Base-by-base conservation (phyloP, 352 stramenopile genomes). In the Aphanomyces cochlioides region DNA sequence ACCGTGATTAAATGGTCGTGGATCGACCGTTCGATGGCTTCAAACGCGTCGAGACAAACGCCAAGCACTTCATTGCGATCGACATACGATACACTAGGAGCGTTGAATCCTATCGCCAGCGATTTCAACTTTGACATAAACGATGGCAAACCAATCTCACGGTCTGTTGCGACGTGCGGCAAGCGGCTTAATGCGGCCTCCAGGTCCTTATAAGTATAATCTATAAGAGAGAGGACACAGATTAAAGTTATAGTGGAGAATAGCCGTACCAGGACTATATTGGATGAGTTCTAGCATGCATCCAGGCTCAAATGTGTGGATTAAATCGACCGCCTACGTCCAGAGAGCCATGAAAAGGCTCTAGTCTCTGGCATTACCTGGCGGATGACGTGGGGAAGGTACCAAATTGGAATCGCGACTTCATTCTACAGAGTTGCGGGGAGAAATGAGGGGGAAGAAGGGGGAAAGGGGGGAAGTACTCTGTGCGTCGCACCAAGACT, bases 201-300 rank as follows among this genome's bases (percentile, higher is more conserved):
- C 19, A 61, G 39, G 7, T 19, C 17, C 13, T 40, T 37, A 12
- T 40, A 61, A 12, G 54, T 61, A 40, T 12, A 7, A 3, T 61
- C 54, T 61, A 61, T 15, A 41, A 28, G 28, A 28, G 28, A 28
- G 0, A 37, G 12, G 17, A 1, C 13, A 1, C 0, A 19, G 3
- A 17, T 19, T 13, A 10, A 61, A n/a, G 13, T 12, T 37, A 61
- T 39, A 21, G 50, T 58, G 2, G 36, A 58, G 8, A 37, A 37
- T 12, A 17, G 15, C 5, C 12, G 21, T 66, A 66, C 57, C 57
- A 36, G 57, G 57, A 19, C 53, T 7, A 41, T 53, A 45, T 7
- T 66, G 15, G 17, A 66, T 38, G 15, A 66, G 36, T n/a, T 66
- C 57, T 7, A 66, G n/a, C 57, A 66, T 66, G 12, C 57, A n/a